phyloP scores from a whole-genome alignment of 2,329 filamentous ascomycete species.

The Colletotrichum scovillei region DNA sequence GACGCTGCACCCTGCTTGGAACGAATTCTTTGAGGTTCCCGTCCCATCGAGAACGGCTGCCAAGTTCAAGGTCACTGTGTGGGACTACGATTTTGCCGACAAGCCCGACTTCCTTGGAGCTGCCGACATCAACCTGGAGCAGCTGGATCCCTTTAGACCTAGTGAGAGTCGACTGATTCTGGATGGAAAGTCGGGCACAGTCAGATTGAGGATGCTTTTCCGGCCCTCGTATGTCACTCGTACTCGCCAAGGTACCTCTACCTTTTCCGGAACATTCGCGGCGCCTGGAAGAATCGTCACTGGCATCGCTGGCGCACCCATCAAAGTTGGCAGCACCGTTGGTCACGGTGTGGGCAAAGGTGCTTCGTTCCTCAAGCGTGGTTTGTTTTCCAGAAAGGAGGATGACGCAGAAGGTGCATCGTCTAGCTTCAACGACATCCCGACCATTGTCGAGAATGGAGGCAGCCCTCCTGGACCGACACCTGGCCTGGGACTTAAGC shows the following conservation, averaged over 20 bases:
- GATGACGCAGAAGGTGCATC: constrained; percentile 59
- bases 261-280: constrained; percentile 91
- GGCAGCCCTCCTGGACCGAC: constrained; percentile 46
- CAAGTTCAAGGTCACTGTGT: constrained; percentile 85
- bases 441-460: constrained; percentile 57
- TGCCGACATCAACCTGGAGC: constrained; percentile 78
- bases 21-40: constrained; percentile 90
- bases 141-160: constrained; percentile 86
- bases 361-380: constrained; percentile 89
- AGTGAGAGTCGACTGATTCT: constrained; percentile 80
- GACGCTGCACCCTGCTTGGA: constrained; percentile 94
- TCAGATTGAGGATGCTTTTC: constrained; percentile 89
- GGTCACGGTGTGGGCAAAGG: constrained; percentile 88
- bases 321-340: constrained; percentile 83
- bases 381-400: constrained; percentile 80
- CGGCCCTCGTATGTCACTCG: constrained; percentile 91
- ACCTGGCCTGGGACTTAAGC: constrained; percentile 50
- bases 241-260: constrained; percentile 88
- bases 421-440: constrained; percentile 47
- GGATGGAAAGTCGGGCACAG: constrained; percentile 88
- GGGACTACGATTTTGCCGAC: constrained; percentile 97
- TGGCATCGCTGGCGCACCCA: constrained; percentile 84
- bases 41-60: constrained; percentile 87
- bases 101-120: constrained; percentile 91
- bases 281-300: constrained; percentile 89